Evolutionary conservation across 176 grass and related monocot genomes (phyloP).

Genomic region (Musa schizocarpa): DNA sequence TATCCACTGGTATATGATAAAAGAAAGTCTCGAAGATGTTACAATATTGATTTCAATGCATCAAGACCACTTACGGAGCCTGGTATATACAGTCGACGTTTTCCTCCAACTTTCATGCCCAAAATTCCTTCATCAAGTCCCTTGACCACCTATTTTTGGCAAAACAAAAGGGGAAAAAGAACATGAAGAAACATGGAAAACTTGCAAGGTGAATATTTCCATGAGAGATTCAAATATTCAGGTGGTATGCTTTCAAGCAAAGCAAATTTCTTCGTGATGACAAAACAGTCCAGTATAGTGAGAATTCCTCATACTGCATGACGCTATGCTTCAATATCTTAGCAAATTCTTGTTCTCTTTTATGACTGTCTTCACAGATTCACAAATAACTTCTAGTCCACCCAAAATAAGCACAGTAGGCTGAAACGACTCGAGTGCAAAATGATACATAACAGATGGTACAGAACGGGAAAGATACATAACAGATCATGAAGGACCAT

Average conservation of each 20-base stretch:
- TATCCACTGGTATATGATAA: not conserved
- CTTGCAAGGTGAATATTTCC: not conserved
- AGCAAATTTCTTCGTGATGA: not conserved
- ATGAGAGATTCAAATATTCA: not conserved
- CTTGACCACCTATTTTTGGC: slow-evolving; percentile 49
- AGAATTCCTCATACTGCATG: no score
- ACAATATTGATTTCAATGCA: not conserved
- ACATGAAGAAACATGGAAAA: not conserved
- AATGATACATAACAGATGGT: no score
- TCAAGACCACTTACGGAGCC: slow-evolving; percentile 50
- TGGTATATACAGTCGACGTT: slow-evolving; percentile 81
- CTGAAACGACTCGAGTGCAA: no score
- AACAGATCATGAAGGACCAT: no score
- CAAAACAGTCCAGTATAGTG: not conserved
- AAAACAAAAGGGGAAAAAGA: not conserved
- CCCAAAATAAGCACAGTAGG: no score
- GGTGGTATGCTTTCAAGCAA: not conserved
- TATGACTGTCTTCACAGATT: no score
- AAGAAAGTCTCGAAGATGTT: not conserved
- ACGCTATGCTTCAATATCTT: no score
- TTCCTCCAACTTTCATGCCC: slow-evolving; percentile 83
- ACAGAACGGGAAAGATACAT: no score
- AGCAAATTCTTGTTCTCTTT: no score
- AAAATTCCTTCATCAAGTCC: slow-evolving; percentile 94
- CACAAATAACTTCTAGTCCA: no score